Base-by-base conservation (phyloP, 2,329 filamentous ascomycete genomes). In the Chaetothyriales sp. region DNA sequence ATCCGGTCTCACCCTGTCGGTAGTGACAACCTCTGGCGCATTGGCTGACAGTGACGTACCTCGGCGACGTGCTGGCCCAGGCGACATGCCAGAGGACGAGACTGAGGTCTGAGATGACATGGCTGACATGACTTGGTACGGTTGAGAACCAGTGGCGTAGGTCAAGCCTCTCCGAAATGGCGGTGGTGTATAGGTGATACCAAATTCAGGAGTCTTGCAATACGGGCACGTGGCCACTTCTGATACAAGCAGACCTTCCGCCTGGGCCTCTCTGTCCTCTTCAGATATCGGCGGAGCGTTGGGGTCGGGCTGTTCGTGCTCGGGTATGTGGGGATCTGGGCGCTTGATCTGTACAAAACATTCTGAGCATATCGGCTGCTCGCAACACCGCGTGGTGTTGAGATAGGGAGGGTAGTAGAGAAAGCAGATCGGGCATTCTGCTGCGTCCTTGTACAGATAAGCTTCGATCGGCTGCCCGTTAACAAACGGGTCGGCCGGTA, bases 261-360 rank as follows among this genome's bases (percentile, higher is more conserved):
- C 65, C 50, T 71, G 68, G 22, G 68, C 63, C 50, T 68, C 57
- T 45, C 66, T 59, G 43, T 66, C 62, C 25, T 61, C 62, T 48
- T 67, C 64, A 43, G 63, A 60, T 2, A 59, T 50, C 49, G 52
- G 62, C 5, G 65, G 60, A 42, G 65, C 61, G 56, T 68, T 68
- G 7, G 68, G 63, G 51, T 75, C 70, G 44, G 64, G 56, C 47
- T 70, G 66, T 25, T 76, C 76, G 62, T 92, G 86, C 64, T 95
- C 86, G 1, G 87, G 86, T 42, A 88, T 80, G 65, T 95, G 86
- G 8, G 88, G 89, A 57, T 98, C 90, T 3, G 88, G 82, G 43
- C 92, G 80, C 66, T 95, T 96, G 65, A 98, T 98, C 66, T 98
- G 92, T 3, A 98, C 92, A 62, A 98, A 98, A 66, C 92, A 98